Evolutionary conservation across 768 basidiomycete genomes (phyloP).

Genomic region (Lentinula sp.): DNA sequence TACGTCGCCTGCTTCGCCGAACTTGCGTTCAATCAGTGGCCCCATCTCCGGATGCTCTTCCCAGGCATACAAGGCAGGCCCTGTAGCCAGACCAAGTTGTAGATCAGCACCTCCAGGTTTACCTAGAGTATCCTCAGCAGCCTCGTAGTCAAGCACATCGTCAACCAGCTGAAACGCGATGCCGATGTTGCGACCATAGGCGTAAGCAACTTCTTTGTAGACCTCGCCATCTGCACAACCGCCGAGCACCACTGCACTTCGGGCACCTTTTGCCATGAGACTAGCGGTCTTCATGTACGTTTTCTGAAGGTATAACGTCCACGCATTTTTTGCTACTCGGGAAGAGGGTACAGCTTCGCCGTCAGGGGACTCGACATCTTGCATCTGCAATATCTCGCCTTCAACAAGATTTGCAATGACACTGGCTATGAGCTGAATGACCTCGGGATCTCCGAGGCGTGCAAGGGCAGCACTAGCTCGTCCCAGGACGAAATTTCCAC

Average conservation of each 20-base stretch:
- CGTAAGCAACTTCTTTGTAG: slow-evolving; percentile 94
- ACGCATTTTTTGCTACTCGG: slow-evolving; percentile 35
- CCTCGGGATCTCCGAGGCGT: slow-evolving; percentile 75
- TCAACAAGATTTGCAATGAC: slow-evolving; percentile 89
- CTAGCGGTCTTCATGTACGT: slow-evolving; percentile 93
- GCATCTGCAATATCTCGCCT: slow-evolving; percentile 87
- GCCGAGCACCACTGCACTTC: slow-evolving; percentile 84
- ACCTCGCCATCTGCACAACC: slow-evolving; percentile 79
- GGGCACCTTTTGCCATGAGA: slow-evolving; percentile 86
- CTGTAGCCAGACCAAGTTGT: slow-evolving; percentile 82
- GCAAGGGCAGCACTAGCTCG: slow-evolving; percentile 78
- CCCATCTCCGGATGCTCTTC: slow-evolving; percentile 90
- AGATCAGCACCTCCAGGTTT: slow-evolving; percentile 90
- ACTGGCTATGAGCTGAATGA: slow-evolving; percentile 83
- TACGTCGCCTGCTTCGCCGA: slow-evolving; percentile 79
- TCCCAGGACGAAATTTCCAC: slow-evolving; percentile 88
- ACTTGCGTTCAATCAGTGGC: slow-evolving; percentile 78
- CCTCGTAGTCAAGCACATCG: slow-evolving; percentile 90
- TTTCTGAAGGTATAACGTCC: slow-evolving; percentile 85
- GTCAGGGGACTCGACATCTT: slow-evolving; percentile 40
- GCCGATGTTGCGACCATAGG: slow-evolving; percentile 88
- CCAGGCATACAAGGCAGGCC: slow-evolving; percentile 92
- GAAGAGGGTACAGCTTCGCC: slow-evolving; percentile 10
- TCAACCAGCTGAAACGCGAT: slow-evolving; percentile 99
- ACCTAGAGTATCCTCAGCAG: slow-evolving; percentile 68